Evolutionary conservation across 805 yeast genomes (phyloP), one percentile per base, ranked within the genome.

Genomic region (Lachancea dasiensis): DNA sequence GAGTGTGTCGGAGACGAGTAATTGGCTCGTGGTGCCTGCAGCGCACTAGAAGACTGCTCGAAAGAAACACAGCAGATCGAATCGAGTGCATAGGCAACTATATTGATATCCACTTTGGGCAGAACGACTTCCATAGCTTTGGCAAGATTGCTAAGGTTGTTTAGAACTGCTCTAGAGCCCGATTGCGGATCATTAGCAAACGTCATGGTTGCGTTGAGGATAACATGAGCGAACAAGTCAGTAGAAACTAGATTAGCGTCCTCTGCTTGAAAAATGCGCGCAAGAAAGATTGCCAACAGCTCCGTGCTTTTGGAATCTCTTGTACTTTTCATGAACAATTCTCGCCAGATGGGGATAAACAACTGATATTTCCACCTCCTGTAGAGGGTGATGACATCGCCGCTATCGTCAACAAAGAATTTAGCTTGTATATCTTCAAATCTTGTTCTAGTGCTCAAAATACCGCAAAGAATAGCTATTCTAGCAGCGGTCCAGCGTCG

Each of bases 281-380:
- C 27, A 25, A 52, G 25, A 13, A 42, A 27, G 9, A 38, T 24
- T 19, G 38, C 34, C 25, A 42, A 20, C 15, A 37, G 36, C 15
- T 38, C 29, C 5, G 31, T 17, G 6, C 21, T 13, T 15, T 6
- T 17, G 10, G 36, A 17, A 5, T 27, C 11, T 14, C 10, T 18
- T 10, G 10, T 18, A 16, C 25, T 29, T 14, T 13, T 8, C 13
- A 7, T 22, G 18, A 38, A 18, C 5, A 34, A 11, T 20, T 35
- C 28, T 5, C 24, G 34, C 54, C 54, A 52, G 2, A 51, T 28
- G 3, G 61, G 60, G n/a, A 56, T 20, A 33, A 51, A 51, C 17
- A 36, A 31, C 3, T 37, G 21, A 6, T 27, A 8, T 36, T 42
- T 48, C 61, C 61, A 56, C n/a, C 26, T 34, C 1, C 31, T 15